These are phyloP conservation scores for Kwoniella heveanensis DNA, from an alignment of 768 basidiomycete genomes.

Conservation along the genomic window DNA sequence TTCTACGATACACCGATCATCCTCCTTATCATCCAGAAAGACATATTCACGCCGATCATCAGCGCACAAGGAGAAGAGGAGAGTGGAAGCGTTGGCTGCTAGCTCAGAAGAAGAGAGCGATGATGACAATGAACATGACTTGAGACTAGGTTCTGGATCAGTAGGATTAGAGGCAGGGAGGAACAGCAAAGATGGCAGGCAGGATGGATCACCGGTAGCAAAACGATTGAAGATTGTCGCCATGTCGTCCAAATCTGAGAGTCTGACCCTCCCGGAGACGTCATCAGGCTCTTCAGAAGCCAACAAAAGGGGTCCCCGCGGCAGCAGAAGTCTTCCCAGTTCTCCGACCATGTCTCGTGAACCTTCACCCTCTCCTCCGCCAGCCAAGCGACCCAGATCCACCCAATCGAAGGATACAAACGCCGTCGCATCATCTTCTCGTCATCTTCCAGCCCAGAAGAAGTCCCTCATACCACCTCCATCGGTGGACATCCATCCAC, in stretches of 20 bases:
- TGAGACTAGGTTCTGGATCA: background rate
- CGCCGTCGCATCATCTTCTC: background rate
- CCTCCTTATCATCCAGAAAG: constrained; percentile 8
- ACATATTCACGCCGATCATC: constrained; percentile 22
- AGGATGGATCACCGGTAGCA: constrained; percentile 11
- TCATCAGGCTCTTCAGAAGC: too few species aligned
- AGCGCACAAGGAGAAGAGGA: constrained; percentile 18
- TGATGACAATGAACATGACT: background rate
- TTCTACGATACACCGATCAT: background rate
- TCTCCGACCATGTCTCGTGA: constrained; percentile 16
- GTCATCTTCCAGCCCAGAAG: background rate
- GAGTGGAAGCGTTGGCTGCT: constrained; percentile 16
- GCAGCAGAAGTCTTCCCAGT: background rate
- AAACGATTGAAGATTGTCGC: constrained; percentile 6
- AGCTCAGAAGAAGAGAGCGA: constrained; percentile 6
- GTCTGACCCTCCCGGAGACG: too few species aligned
- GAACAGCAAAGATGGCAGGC: background rate
- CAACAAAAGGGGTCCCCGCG: background rate
- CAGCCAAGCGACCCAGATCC: constrained; percentile 14
- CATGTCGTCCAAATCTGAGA: too few species aligned
- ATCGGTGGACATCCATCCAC: constrained; percentile 7
- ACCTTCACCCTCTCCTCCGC: constrained; percentile 22
- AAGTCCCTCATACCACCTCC: constrained; percentile 7
- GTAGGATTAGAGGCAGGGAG: background rate
- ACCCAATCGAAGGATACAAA: background rate